Evolutionary conservation across 2,329 filamentous ascomycete genomes (phyloP).

Genomic region (Falciphora oryzae): DNA sequence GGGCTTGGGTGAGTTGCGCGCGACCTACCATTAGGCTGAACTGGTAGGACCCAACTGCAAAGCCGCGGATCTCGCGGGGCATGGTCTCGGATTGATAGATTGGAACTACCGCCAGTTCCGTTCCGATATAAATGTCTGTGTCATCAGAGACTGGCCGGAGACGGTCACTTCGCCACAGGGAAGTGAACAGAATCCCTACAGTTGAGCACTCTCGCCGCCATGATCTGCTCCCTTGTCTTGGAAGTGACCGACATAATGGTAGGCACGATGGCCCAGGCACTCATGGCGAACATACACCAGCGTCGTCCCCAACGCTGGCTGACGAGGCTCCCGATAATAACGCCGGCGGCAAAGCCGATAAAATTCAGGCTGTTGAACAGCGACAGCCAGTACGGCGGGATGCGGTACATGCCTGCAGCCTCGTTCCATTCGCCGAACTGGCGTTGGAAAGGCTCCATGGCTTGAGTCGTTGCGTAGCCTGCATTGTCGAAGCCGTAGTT

Average conservation of each 20-base stretch:
- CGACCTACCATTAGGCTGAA: conserved; percentile 22
- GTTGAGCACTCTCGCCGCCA: conserved; percentile 29
- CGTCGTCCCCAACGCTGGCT: conserved; percentile 27
- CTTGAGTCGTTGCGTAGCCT: conserved; percentile 30
- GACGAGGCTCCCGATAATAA: conserved; percentile 23
- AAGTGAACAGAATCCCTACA: conserved; percentile 13
- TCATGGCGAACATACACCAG: conserved; percentile 31
- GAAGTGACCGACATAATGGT: conserved; percentile 28
- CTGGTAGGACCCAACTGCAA: conserved; percentile 30
- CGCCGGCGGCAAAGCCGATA: conserved; percentile 27
- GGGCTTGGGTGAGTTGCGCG: no score
- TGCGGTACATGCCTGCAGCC: conserved; percentile 17
- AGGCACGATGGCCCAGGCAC: conserved; percentile 26
- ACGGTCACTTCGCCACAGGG: background rate
- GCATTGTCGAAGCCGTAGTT: conserved; percentile 36
- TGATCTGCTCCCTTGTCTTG: conserved; percentile 22
- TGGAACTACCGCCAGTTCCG: conserved; percentile 32
- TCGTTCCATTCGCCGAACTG: conserved; percentile 27
- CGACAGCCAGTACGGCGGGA: conserved; percentile 28
- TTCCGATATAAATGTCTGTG: conserved; percentile 30
- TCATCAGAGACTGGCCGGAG: no score
- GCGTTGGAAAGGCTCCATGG: conserved; percentile 30
- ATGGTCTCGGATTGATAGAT: conserved; percentile 29
- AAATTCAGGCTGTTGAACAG: conserved; percentile 30
- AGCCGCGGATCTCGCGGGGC: conserved; percentile 24